Evolutionary conservation across 2,329 filamentous ascomycete genomes (phyloP), one percentile per base, ranked within the genome.

Genomic region (Microsporum ferrugineum): DNA sequence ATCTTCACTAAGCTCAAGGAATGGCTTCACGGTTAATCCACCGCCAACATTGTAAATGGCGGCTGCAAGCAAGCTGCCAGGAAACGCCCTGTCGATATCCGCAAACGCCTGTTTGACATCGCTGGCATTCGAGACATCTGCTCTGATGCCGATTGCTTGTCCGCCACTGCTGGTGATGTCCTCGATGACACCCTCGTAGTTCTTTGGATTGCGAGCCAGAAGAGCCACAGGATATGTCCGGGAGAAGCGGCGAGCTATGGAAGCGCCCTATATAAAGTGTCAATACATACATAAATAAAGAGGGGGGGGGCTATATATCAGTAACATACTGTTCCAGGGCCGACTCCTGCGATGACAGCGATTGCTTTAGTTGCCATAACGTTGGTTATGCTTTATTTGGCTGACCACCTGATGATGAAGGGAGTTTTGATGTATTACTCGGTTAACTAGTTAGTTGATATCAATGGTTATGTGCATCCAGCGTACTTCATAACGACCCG

Each of bases 21-120:
- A 81, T 0, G 83, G 79, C 69, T 85, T 85, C 57, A 82, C 74
- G 33, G 79, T 72, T 62, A 85, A 84, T 1, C 75, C 72, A 0
- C 84, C 83, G 1, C 76, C 78, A 2, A 82, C 79, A 65, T 87
- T 86, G 71, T 84, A 86, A 2, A 86, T 76, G 0, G 83, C 83
- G 0, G 82, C 83, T 39, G 75, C 77, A 0, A 78, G 64, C 3
- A 69, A 64, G 1, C n/a, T n/a, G 17, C 72, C 70, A 0, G 78
- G 76, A 60, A 81, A 83, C 63, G 83, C 77, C 58, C 79, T 70
- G 58, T 80, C 74, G 65, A 86, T 81, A 65, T 79, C 71, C 5
- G 76, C 72, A 59, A 86, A 80, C 0, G 83, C 82, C 3, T 69
- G 72, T 31, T 78, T 76, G 2, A 87, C 73, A 64, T 80, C 82